phyloP scores from a whole-genome alignment of 495 filamentous ascomycete genomes.

The Aspergillus sparsus region DNA sequence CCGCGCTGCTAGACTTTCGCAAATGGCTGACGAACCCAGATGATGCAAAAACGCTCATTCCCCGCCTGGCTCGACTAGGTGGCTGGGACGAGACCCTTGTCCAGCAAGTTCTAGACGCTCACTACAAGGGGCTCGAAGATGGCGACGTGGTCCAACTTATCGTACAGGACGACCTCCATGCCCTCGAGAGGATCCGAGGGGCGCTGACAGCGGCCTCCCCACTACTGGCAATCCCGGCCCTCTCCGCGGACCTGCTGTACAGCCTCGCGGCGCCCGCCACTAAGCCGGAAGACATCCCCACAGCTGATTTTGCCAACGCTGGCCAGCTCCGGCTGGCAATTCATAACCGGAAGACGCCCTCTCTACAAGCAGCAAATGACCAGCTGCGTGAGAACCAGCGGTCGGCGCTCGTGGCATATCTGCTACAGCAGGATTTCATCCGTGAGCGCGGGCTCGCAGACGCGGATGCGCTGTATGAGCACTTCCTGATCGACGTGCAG shows the following conservation, averaged over 20 bases:
- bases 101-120: background rate
- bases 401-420: background rate
- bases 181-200: background rate
- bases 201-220: background rate
- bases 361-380: background rate
- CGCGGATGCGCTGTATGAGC: constrained; percentile 1
- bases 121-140: background rate
- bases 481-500: constrained; percentile 9
- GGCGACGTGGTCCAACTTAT: background rate
- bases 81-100: background rate
- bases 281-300: background rate
- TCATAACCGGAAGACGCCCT: background rate
- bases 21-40: background rate
- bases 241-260: background rate
- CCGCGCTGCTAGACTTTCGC: background rate
- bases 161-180: background rate
- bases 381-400: background rate
- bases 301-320: background rate
- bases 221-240: background rate
- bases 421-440: constrained; percentile 3
- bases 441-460: background rate
- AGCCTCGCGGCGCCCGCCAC: background rate
- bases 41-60: background rate
- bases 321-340: background rate
- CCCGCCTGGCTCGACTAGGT: background rate